phyloP scores from a whole-genome alignment of 2,329 filamentous ascomycete genomes.

The Talaromyces islandicus region DNA sequence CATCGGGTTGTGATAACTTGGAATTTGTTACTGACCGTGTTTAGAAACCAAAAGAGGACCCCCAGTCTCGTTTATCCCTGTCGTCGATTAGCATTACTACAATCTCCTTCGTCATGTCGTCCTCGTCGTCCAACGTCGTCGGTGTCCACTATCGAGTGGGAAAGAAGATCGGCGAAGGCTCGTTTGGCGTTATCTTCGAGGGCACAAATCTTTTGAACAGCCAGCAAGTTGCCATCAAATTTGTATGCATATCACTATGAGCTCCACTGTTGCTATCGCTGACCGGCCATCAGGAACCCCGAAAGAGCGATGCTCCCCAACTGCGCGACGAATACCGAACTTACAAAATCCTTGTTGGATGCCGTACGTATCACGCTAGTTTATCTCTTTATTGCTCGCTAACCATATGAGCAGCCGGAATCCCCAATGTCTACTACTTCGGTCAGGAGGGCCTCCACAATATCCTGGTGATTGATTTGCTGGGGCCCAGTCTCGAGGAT shows the following conservation, averaged over 20 bases:
- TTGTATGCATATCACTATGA: slow-evolving; percentile 57
- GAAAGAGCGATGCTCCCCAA: slow-evolving; percentile 97
- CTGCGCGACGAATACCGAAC: slow-evolving; percentile 97
- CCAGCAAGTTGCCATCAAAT: slow-evolving; percentile 99
- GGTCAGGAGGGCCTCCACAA: slow-evolving; percentile 98
- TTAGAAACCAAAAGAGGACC: background rate
- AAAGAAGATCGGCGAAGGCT: slow-evolving; percentile 99
- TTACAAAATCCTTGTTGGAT: slow-evolving; percentile 98
- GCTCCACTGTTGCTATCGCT: slow-evolving; percentile 11
- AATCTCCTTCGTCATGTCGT: slow-evolving; percentile 59
- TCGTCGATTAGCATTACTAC: background rate
- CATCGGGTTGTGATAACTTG: background rate
- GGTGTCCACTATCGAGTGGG: slow-evolving; percentile 98
- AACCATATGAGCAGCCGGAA: slow-evolving; percentile 63
- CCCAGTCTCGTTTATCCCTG: background rate
- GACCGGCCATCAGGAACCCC: slow-evolving; percentile 66
- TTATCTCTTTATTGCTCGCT: slow-evolving; percentile 23
- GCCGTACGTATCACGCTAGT: slow-evolving; percentile 64
- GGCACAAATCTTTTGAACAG: slow-evolving; percentile 98
- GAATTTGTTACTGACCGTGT: background rate
- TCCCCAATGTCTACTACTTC: slow-evolving; percentile 99
- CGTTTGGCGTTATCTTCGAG: slow-evolving; percentile 97
- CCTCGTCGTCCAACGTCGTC: slow-evolving; percentile 91
- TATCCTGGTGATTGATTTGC: slow-evolving; percentile 94
- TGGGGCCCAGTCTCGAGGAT: slow-evolving; percentile 91